Base-by-base conservation (phyloP, 345 rosid genomes). In the Pseudoturritis turrita region DNA sequence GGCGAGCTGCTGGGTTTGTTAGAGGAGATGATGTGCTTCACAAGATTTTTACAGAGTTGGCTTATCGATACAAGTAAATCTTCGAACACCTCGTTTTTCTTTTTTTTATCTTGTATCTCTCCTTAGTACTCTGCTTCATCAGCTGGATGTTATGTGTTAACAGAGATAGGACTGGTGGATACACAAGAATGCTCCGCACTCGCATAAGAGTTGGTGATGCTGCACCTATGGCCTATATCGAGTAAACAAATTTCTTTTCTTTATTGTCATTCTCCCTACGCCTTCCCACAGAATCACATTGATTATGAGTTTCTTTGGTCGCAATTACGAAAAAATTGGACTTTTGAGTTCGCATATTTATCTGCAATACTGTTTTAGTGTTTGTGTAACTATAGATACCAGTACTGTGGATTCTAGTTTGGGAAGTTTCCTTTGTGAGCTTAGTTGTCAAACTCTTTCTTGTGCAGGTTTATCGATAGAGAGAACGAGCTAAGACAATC, bases 131-230 rank as follows among this genome's bases (percentile, higher is more conserved):
- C 23, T 75, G 35, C 28, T 46, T 61, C 45, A 69, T 76, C 56
- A 53, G 18, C 28, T 15, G 15, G 49, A 45, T 23, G 13, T 69
- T 56, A 9, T 70, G 17, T 74, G 69, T 56, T 55, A 65, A 52
- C 86, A 94, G 97, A 72, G 96, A 91, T 64, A 82, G 98, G 83
- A 84, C 91, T 37, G 97, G 98, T 73, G 98, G 97, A 59, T 94
- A 88, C 82, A 89, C 98, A 7, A 91, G 96, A 83, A 45, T 91
- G 74, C 96, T 91, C 23, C 83, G 91, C 26, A 89, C 97, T 36
- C 97, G 96, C 62, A 87, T 91, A 7, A 81, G 98, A 66, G 93
- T 88, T 79, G 97, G 96, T 71, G 98, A 94, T 81, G 98, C 97
- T 75, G 98, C 96, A 45, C 87, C 85, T 36, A 89, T 91, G 97